Percentiles rank a stretch among this genome's conserved stretches.
Conservation (phyloP, 169 alveolate genomes). For the Theileria luwenshuni region DNA sequence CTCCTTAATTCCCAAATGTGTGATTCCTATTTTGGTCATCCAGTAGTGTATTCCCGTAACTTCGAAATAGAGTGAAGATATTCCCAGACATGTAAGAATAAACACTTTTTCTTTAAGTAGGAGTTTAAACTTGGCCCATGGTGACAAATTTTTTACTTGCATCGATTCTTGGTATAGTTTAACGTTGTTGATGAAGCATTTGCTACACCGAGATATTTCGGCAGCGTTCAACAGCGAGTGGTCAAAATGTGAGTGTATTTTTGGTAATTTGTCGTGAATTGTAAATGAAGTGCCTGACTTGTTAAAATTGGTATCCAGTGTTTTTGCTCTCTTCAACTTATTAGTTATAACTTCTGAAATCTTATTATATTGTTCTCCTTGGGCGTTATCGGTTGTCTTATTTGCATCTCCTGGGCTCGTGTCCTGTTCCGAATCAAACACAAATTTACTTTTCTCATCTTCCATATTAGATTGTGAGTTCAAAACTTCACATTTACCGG, state of each 20-base stretch:
- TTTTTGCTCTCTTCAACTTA: too few species aligned
- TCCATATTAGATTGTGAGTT: too few species aligned
- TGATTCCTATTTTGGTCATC: slow-evolving; percentile 82
- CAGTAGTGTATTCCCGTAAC: slow-evolving; percentile 89
- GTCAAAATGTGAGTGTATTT: background rate
- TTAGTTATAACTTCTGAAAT: too few species aligned
- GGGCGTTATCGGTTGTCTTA: too few species aligned
- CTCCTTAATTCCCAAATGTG: slow-evolving; percentile 41
- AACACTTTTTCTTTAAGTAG: slow-evolving; percentile 69
- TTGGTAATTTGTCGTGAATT: background rate
- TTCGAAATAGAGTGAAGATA: slow-evolving; percentile 77
- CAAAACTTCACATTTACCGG: too few species aligned
- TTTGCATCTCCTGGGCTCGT: too few species aligned
- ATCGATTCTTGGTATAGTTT: slow-evolving; percentile 18
- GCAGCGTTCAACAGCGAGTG: background rate
- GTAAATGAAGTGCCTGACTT: too few species aligned
- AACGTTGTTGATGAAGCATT: slow-evolving; percentile 21
- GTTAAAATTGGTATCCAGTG: too few species aligned
- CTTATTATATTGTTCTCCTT: too few species aligned
- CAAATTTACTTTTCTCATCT: too few species aligned
- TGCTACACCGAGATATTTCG: slow-evolving; percentile 10
- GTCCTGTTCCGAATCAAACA: too few species aligned
- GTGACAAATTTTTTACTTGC: slow-evolving; percentile 30
- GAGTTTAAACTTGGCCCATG: slow-evolving; percentile 67
- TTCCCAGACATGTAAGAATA: slow-evolving; percentile 74